Percentiles rank a stretch among this genome's conserved stretches.
phyloP scores from a whole-genome alignment of 2,329 filamentous ascomycete species.

The Byssoonygena ceratinophila region DNA sequence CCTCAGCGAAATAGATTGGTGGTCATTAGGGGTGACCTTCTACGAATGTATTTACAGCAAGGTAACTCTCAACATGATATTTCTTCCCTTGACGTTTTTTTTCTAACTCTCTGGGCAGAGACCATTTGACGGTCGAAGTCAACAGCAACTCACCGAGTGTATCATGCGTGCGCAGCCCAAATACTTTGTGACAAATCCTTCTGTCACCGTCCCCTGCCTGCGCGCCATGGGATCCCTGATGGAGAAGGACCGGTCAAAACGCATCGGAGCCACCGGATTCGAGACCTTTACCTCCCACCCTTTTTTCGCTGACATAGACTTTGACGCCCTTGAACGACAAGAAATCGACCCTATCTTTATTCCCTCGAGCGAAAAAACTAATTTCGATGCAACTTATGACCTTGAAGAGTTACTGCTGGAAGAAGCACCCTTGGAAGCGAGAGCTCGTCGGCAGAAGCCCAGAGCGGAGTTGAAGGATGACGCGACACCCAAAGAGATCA shows the following conservation, averaged over 20 bases:
- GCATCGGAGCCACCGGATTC: conserved; percentile 74
- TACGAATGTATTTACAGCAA: conserved; percentile 99
- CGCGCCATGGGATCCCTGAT: conserved; percentile 79
- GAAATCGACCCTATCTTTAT: conserved; percentile 83
- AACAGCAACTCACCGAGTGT: conserved; percentile 65
- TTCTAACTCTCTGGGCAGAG: conserved; percentile 47
- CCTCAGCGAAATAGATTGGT: conserved; percentile 88
- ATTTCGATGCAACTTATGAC: conserved; percentile 97
- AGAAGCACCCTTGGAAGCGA: conserved; percentile 85
- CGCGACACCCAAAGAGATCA: conserved; percentile 86
- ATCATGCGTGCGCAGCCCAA: conserved; percentile 74
- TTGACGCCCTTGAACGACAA: conserved; percentile 72
- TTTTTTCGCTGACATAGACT: conserved; percentile 81
- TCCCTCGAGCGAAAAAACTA: conserved; percentile 93
- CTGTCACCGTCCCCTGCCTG: conserved; percentile 76
- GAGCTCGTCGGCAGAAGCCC: conserved; percentile 86
- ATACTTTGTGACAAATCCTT: conserved; percentile 84
- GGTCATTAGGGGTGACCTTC: conserved; percentile 95
- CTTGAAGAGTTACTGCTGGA: conserved; percentile 86
- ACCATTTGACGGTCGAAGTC: conserved; percentile 83
- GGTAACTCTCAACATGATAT: conserved; percentile 40
- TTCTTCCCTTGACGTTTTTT: neutral
- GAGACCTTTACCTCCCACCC: conserved; percentile 76
- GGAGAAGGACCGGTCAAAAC: conserved; percentile 64
- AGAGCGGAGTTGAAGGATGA: conserved; percentile 85